Conservation (phyloP, 768 basidiomycete species). For the Mycena filopes region DNA sequence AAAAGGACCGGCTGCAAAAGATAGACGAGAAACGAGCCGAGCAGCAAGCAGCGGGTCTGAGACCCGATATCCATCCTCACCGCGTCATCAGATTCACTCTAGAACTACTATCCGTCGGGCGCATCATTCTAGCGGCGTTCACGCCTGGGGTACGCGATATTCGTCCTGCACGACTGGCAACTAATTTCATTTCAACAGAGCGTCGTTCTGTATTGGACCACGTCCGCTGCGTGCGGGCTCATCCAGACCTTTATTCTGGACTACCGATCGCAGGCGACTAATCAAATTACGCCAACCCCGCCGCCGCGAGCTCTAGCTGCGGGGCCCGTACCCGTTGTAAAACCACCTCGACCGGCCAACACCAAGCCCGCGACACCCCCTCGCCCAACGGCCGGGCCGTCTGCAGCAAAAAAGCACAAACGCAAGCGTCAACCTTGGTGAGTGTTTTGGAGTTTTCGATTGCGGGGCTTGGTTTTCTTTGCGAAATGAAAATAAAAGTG, state of each 20-base stretch:
- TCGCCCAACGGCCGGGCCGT: not conserved
- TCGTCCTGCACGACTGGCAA: conserved; percentile 1
- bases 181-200: conserved; percentile 53
- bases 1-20: conserved; percentile 59
- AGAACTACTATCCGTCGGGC: conserved; percentile 70
- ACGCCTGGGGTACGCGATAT: conserved; percentile 72
- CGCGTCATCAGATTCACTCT: conserved; percentile 61
- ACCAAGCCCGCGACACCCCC: not conserved
- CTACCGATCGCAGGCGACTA: conserved; percentile 38
- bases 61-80: conserved; percentile 55
- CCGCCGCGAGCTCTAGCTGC: conserved; percentile 1
- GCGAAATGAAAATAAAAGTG: conserved; percentile 79
- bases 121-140: conserved; percentile 74
- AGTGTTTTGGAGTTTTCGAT: conserved; percentile 37
- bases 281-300: conserved; percentile 13
- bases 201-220: conserved; percentile 80
- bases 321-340: not conserved
- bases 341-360: not conserved
- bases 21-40: conserved; percentile 61
- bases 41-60: conserved; percentile 55
- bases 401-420: conserved; percentile 26
- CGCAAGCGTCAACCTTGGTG: conserved; percentile 21
- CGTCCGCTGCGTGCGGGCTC: conserved; percentile 79
- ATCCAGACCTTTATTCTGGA: conserved; percentile 81
- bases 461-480: not conserved